These are phyloP conservation scores for Candida sanyaensis DNA, from an alignment of 1,139 yeast species.

Conservation along the genomic window DNA sequence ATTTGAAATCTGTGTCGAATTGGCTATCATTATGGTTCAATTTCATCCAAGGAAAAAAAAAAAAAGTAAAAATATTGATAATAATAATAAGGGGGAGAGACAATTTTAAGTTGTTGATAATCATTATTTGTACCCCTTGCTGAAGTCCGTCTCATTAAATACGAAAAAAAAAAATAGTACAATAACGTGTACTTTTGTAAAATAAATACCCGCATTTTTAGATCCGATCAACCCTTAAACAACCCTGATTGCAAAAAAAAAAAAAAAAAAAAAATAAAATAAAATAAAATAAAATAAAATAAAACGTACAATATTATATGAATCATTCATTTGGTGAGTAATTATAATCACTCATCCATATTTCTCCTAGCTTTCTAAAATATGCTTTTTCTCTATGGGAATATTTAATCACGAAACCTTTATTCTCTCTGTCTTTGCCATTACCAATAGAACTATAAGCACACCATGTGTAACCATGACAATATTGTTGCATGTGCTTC, in stretches of 20 bases:
- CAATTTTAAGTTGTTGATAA: too few species aligned
- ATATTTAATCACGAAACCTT: conserved; percentile 25
- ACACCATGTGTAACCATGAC: conserved; percentile 41
- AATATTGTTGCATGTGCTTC: conserved; percentile 30
- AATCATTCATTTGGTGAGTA: background rate
- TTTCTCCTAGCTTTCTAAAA: conserved; percentile 26
- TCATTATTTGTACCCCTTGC: background rate
- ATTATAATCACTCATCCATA: conserved; percentile 25
- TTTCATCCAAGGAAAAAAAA: background rate
- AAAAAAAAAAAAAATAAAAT: background rate
- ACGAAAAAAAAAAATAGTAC: background rate
- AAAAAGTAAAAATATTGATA: too few species aligned
- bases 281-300: background rate
- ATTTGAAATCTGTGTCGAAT: conserved; percentile 31
- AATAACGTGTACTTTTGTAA: background rate
- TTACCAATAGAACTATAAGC: conserved; percentile 38
- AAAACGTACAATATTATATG: too few species aligned
- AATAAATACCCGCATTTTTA: background rate
- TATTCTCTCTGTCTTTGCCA: conserved; percentile 13
- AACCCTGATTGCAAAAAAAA: background rate
- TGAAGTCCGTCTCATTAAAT: background rate
- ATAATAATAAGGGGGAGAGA: too few species aligned
- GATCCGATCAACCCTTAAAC: background rate
- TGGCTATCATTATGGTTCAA: conserved; percentile 21
- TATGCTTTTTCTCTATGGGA: conserved; percentile 20